Percentiles rank a stretch among this genome's conserved stretches.
Conservation (phyloP, 2,329 filamentous ascomycete species). For the Xylaria sp. region DNA sequence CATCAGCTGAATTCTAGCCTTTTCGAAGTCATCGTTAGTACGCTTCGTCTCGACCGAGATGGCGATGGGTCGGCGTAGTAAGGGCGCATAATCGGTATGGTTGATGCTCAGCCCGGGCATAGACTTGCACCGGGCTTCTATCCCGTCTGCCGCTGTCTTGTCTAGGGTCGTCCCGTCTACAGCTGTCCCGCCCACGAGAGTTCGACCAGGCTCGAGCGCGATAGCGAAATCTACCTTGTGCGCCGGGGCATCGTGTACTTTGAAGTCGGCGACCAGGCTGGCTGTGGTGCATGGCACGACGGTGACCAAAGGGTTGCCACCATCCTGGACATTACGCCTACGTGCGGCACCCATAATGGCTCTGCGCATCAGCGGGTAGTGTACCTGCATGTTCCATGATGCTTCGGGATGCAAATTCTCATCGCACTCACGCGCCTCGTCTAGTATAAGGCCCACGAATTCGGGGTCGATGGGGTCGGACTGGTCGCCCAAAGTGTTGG, state of each 20-base stretch:
- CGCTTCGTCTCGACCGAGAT: constrained; percentile 14
- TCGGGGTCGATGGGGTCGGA: constrained; percentile 1
- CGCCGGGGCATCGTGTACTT: background rate
- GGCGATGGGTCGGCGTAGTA: constrained; percentile 1
- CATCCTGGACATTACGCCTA: background rate
- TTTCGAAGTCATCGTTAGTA: constrained; percentile 12
- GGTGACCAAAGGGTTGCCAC: background rate
- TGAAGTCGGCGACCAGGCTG: constrained; percentile 1
- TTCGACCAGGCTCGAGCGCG: background rate
- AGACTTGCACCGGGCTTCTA: background rate
- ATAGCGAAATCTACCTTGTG: constrained; percentile 12
- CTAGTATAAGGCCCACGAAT: constrained; percentile 4
- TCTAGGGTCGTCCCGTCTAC: background rate
- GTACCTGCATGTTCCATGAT: constrained; percentile 11
- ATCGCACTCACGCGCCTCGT: constrained; percentile 12
- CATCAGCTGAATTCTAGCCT: constrained; percentile 14
- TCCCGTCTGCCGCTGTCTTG: background rate
- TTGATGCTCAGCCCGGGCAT: constrained; percentile 4
- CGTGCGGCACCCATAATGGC: background rate
- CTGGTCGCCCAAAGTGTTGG: background rate
- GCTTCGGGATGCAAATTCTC: constrained; percentile 1
- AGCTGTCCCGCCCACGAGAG: background rate
- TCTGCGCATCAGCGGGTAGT: constrained; percentile 10
- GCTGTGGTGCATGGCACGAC: constrained; percentile 12
- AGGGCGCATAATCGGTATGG: constrained; percentile 1